Evolutionary conservation across 208 protist genomes (phyloP).

Genomic region (Leishmania mexicana): DNA sequence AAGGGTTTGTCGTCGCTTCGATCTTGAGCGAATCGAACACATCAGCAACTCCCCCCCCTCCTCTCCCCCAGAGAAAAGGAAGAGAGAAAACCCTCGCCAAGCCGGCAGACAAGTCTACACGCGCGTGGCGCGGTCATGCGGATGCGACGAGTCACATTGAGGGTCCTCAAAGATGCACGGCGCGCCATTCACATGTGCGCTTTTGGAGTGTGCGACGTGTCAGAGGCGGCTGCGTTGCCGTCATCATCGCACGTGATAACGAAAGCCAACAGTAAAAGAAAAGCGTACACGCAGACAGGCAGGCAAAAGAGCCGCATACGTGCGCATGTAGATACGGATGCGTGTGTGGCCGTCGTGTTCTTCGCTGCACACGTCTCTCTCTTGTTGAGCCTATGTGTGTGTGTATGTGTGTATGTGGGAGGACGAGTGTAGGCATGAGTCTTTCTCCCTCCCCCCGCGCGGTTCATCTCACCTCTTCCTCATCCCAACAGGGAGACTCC

Average conservation of each 20-base stretch:
- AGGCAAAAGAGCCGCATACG: neutral
- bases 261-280: neutral
- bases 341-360: neutral
- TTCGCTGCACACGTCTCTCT: neutral
- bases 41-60: neutral
- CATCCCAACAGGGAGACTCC: neutral
- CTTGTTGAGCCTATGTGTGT: neutral
- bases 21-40: neutral
- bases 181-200: neutral
- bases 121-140: neutral
- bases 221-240: neutral
- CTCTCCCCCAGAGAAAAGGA: neutral
- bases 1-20: slow-evolving; percentile 20
- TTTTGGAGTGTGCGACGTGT: neutral
- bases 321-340: neutral
- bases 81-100: neutral
- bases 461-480: neutral
- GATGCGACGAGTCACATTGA: neutral
- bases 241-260: neutral
- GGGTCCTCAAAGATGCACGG: neutral
- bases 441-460: neutral
- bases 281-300: neutral
- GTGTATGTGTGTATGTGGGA: neutral
- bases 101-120: neutral
- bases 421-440: neutral